Conservation (phyloP, 805 yeast species). For the Huiozyma sinensis region DNA sequence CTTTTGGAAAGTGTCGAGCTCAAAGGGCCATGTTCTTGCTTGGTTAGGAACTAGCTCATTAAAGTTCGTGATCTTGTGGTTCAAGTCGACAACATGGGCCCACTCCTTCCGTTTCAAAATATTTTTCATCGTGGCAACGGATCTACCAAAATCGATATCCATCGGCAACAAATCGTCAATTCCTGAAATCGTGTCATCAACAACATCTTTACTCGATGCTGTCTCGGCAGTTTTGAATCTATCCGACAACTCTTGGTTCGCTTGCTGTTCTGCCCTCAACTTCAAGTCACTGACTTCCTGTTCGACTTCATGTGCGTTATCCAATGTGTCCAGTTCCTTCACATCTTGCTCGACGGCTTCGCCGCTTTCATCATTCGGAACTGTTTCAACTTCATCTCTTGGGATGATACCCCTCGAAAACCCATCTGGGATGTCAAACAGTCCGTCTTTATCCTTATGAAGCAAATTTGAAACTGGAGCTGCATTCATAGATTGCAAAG, state of each 20-base stretch:
- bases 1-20: slow-evolving; percentile 87
- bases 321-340: slow-evolving; percentile 20
- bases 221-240: slow-evolving; percentile 7
- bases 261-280: slow-evolving; percentile 11
- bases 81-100: slow-evolving; percentile 92
- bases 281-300: slow-evolving; percentile 32
- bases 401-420: slow-evolving; percentile 57
- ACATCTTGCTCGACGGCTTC: slow-evolving; percentile 16
- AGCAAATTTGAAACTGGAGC: slow-evolving; percentile 28
- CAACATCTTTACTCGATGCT: slow-evolving; percentile 2
- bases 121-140: slow-evolving; percentile 15
- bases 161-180: slow-evolving; percentile 42
- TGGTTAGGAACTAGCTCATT: slow-evolving; percentile 82
- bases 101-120: slow-evolving; percentile 46
- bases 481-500: slow-evolving; percentile 17
- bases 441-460: slow-evolving; percentile 62
- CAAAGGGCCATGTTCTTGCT: slow-evolving; percentile 92
- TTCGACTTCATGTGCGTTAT: slow-evolving; percentile 26
- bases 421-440: slow-evolving; percentile 79
- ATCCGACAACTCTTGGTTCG: slow-evolving; percentile 1
- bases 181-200: slow-evolving; percentile 12
- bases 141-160: slow-evolving; percentile 38
- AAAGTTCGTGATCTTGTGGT: slow-evolving; percentile 75
- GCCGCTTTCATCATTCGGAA: background rate
- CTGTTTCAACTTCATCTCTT: slow-evolving; percentile 5